Percentiles rank a stretch among this genome's conserved stretches.
Evolutionary conservation across 2,329 filamentous ascomycete genomes (phyloP).

Genomic region (Aureobasidium namibiae): DNA sequence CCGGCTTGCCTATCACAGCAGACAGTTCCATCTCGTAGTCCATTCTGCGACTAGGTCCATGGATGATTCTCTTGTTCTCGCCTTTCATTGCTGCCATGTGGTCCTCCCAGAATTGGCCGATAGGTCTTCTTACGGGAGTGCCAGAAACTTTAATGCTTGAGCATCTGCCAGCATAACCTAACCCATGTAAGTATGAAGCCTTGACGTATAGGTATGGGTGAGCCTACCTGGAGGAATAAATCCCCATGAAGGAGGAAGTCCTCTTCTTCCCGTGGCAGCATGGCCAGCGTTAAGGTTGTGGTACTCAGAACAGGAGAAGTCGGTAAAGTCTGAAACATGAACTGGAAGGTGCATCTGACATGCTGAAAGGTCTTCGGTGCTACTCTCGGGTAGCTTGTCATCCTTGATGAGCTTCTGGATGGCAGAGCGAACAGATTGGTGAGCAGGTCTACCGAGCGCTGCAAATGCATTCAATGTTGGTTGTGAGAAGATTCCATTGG

Average conservation of each 20-base stretch:
- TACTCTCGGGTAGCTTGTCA: slow-evolving; percentile 20
- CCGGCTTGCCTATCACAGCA: slow-evolving; percentile 35
- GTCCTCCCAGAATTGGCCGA: slow-evolving; percentile 33
- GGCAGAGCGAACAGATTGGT: slow-evolving; percentile 31
- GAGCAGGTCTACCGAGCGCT: slow-evolving; percentile 31
- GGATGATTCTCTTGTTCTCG: slow-evolving; percentile 42
- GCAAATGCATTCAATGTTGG: slow-evolving; percentile 44
- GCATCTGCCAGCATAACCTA: slow-evolving; percentile 47
- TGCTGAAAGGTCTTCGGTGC: slow-evolving; percentile 29
- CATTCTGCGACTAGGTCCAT: slow-evolving; percentile 32
- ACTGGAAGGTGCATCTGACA: slow-evolving; percentile 49
- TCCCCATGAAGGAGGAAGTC: slow-evolving; percentile 30
- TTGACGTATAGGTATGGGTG: neutral
- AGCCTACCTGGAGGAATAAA: slow-evolving; percentile 36
- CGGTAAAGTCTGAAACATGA: slow-evolving; percentile 48
- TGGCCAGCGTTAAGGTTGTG: slow-evolving; percentile 45
- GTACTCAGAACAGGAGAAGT: slow-evolving; percentile 48
- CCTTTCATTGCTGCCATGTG: slow-evolving; percentile 28
- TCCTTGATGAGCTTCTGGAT: slow-evolving; percentile 31
- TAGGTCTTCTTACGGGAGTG: slow-evolving; percentile 40
- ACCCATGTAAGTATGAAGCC: neutral
- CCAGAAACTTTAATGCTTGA: slow-evolving; percentile 46
- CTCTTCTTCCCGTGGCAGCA: slow-evolving; percentile 32
- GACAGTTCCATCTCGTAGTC: slow-evolving; percentile 46
- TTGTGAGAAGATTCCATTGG: slow-evolving; percentile 24